phyloP scores from a whole-genome alignment of 345 rosid species.

The Heritiera littoralis region DNA sequence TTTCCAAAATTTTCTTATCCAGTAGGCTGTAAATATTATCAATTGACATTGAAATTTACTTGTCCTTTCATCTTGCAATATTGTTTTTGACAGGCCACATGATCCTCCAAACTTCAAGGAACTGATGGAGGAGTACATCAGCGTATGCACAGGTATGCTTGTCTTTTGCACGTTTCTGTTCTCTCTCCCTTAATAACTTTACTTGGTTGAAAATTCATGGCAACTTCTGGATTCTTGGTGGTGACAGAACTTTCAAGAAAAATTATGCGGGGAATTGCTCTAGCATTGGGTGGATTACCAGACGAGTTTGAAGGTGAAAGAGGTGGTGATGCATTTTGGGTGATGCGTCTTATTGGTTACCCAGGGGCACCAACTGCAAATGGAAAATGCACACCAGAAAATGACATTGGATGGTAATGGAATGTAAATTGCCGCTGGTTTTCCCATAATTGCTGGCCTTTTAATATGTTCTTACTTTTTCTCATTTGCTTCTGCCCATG shows the following conservation, averaged over 20 bases:
- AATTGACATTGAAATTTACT: neutral
- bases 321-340: conserved; percentile 92
- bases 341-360: conserved; percentile 74
- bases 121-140: conserved; percentile 68
- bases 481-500: conserved; percentile 3
- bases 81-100: conserved; percentile 56
- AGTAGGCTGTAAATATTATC: neutral
- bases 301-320: conserved; percentile 71
- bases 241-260: conserved; percentile 68
- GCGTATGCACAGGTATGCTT: conserved; percentile 63
- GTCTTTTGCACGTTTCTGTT: conserved; percentile 1
- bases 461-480: neutral
- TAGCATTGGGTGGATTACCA: conserved; percentile 69
- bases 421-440: neutral
- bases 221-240: conserved; percentile 7
- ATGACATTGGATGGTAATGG: conserved; percentile 81
- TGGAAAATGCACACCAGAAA: conserved; percentile 30
- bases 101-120: conserved; percentile 51
- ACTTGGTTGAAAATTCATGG: conserved; percentile 7
- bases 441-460: neutral
- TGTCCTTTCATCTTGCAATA: neutral
- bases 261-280: conserved; percentile 70
- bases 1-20: neutral
- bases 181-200: neutral
- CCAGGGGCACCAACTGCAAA: conserved; percentile 47